phyloP scores from a whole-genome alignment of 208 protist genomes.

The Sergeia podlipaevii region DNA sequence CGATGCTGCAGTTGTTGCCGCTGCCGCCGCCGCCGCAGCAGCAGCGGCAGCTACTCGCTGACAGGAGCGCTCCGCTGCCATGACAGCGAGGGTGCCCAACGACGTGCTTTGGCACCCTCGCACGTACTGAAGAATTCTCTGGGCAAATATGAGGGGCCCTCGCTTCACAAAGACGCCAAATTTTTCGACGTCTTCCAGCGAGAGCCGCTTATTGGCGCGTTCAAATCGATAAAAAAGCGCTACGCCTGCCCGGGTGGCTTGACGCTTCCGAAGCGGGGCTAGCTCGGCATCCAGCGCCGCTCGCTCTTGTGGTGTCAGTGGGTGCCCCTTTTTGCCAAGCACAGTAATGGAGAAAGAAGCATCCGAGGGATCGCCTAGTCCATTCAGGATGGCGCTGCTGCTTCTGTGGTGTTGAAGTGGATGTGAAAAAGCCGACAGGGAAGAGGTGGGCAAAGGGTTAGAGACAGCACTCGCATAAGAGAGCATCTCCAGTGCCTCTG shows the following conservation, averaged over 20 bases:
- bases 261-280: conserved; percentile 14
- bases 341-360: conserved; percentile 1
- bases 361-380: neutral
- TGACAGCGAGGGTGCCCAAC: conserved; percentile 13
- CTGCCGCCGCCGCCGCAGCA: neutral
- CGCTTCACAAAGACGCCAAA: conserved; percentile 40
- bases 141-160: conserved; percentile 30
- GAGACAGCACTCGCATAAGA: neutral
- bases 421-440: neutral
- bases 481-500: conserved; percentile 28
- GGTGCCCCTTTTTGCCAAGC: conserved; percentile 1
- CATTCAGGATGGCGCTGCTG: neutral
- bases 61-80: conserved; percentile 20
- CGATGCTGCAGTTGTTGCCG: neutral
- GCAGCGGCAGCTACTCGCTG: conserved; percentile 8
- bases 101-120: conserved; percentile 12
- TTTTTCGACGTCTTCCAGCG: conserved; percentile 29
- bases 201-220: conserved; percentile 18
- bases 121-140: conserved; percentile 21
- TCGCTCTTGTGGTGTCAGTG: conserved; percentile 26
- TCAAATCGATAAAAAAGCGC: conserved; percentile 38
- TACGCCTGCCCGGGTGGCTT: conserved; percentile 22
- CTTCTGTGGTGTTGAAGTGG: neutral
- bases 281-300: conserved; percentile 27
- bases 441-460: neutral